A percentile compares a stretch with the other conserved stretches of the same genome.
Conservation (phyloP, 2,329 filamentous ascomycete genomes). For the Cylindrodendrum hubeiense region DNA sequence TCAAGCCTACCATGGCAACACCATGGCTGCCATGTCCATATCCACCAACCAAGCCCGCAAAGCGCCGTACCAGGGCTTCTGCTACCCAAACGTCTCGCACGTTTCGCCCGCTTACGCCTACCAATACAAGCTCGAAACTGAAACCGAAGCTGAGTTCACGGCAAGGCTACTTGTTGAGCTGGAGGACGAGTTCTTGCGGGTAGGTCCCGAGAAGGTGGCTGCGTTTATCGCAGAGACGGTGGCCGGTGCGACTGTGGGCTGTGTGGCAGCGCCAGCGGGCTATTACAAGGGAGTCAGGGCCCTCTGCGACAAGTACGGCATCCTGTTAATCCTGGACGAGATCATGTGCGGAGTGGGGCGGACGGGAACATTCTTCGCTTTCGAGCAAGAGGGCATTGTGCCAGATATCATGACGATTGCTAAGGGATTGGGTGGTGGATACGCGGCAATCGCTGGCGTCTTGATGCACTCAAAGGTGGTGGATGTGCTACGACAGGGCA, state of each 20-base stretch:
- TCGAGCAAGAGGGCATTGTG: slow-evolving; percentile 54
- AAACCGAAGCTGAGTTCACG: slow-evolving; percentile 23
- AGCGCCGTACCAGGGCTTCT: slow-evolving; percentile 31
- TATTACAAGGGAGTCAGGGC: slow-evolving; percentile 63
- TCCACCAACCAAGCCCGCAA: slow-evolving; percentile 37
- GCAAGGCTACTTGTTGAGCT: slow-evolving; percentile 48
- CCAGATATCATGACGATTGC: slow-evolving; percentile 71
- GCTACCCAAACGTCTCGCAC: slow-evolving; percentile 36
- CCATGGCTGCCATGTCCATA: slow-evolving; percentile 57
- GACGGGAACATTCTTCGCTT: slow-evolving; percentile 70
- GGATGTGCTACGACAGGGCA: slow-evolving; percentile 21
- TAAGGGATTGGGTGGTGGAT: slow-evolving; percentile 71
- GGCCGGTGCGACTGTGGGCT: slow-evolving; percentile 61
- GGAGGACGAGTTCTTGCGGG: slow-evolving; percentile 56
- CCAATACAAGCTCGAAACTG: slow-evolving; percentile 13
- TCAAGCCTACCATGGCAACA: slow-evolving; percentile 62
- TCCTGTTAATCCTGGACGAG: slow-evolving; percentile 64
- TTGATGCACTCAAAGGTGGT: slow-evolving; percentile 56
- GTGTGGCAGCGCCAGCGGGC: slow-evolving; percentile 60
- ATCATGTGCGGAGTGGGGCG: slow-evolving; percentile 77
- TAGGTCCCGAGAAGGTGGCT: slow-evolving; percentile 59
- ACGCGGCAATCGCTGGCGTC: slow-evolving; percentile 67
- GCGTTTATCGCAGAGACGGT: slow-evolving; percentile 61
- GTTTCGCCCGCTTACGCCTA: slow-evolving; percentile 29
- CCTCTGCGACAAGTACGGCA: slow-evolving; percentile 65